Evolutionary conservation across 2,329 filamentous ascomycete genomes (phyloP), one percentile per base, ranked within the genome.

Genomic region (Ramichloridium luteum): DNA sequence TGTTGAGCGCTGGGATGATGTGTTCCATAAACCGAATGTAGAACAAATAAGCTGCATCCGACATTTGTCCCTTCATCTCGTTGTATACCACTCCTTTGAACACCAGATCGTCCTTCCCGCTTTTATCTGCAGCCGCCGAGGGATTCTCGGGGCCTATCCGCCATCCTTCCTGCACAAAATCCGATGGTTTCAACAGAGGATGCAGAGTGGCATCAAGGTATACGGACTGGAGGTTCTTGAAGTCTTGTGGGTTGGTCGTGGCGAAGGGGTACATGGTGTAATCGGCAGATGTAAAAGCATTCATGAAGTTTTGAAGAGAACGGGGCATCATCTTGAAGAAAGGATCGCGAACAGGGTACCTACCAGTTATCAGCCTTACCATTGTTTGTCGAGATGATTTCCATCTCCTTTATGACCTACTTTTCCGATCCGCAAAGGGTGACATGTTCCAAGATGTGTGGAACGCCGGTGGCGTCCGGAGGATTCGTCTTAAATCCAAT

Each of bases 261-360:
- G 90, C 86, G 57, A 98, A 98, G 2, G 90, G 90, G 53, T 98
- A 98, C 45, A 84, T 93, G 8, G 90, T 98, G 56, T 98, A 86
- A 51, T 96, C 88, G 13, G 85, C 80, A 15, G 86, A 85, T 25
- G 90, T 98, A 55, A 96, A 93, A 39, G 90, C 90, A 57, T 98
- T 98, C 90, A 98, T 98, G 54, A 94, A 98, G 60, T 96, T 98
- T 43, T 90, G 94, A n/a, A 98, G 70, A 4, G 90, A 94, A 47
- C 90, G 77, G 13, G 90, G 90, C 15, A 98, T 72, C 90, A 98
- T 98, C 70, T 96, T 98, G 68, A 98, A 98, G 67, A 98, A 98
- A 0, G 90, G 90, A 52, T 98, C 90, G 40, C 90, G 83, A 36
- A 98, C 88, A n/a, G 90, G 90, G 54, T 86, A 93, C 57, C 82